Evolutionary conservation across 2,329 filamentous ascomycete species (phyloP).

Genomic region (Mycogone perniciosa): DNA sequence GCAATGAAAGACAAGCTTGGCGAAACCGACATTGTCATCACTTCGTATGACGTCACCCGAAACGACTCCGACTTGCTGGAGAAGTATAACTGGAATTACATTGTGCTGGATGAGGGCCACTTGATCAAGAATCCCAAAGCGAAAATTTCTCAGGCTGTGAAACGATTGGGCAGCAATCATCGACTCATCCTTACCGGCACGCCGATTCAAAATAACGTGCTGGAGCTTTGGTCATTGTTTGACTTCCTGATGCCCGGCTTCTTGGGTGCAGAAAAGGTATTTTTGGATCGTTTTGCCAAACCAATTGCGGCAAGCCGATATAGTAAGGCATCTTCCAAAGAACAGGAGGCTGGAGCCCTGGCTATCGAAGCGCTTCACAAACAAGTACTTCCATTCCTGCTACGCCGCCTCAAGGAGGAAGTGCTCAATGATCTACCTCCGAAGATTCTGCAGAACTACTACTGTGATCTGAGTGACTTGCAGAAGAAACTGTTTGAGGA

Average conservation of each 20-base stretch:
- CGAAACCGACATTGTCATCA: conserved; percentile 87
- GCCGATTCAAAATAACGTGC: conserved; percentile 94
- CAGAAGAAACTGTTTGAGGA: conserved; percentile 95
- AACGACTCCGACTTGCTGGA: conserved; percentile 86
- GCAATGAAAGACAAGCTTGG: conserved; percentile 63
- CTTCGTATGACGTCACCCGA: conserved; percentile 94
- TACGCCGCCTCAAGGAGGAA: conserved; percentile 94
- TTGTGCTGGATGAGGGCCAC: conserved; percentile 94
- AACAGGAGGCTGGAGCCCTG: conserved; percentile 92
- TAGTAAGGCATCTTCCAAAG: conserved; percentile 95
- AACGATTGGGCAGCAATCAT: conserved; percentile 84
- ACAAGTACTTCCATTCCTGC: conserved; percentile 91
- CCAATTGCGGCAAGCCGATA: conserved; percentile 91
- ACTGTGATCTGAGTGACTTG: conserved; percentile 92
- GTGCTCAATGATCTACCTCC: conserved; percentile 92
- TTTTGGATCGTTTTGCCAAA: conserved; percentile 89
- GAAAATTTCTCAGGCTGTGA: conserved; percentile 90
- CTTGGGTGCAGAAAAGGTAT: conserved; percentile 89
- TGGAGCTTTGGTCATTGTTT: conserved; percentile 96
- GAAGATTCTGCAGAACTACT: conserved; percentile 99
- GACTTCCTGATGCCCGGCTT: conserved; percentile 99
- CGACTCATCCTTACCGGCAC: conserved; percentile 94
- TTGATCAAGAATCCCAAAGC: conserved; percentile 98
- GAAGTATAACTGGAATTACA: conserved; percentile 91
- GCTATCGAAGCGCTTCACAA: conserved; percentile 98